Evolutionary conservation across 148 eudicot genomes (phyloP), one percentile per base, ranked within the genome.

Genomic region (Bassia scoparia): DNA sequence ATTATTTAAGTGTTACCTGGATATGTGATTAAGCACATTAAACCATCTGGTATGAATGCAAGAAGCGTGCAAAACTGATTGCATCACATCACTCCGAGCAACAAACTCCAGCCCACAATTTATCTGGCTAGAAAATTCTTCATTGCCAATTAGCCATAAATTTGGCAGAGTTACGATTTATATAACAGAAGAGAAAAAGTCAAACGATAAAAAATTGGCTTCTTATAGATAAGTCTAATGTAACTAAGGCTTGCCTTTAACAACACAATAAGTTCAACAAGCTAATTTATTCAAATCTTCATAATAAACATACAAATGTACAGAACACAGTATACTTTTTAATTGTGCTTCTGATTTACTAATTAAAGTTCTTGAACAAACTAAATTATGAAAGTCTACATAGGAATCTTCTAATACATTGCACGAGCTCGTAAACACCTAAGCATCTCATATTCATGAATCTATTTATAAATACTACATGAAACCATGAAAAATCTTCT

Each of bases 81-180:
- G 84, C 90, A 53, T 83, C 80, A 81, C 82, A 73, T 88, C 80
- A 94, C 75, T 64, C 98, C 98, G 55, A 94, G 83, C 81, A 94
- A 85, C 97, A 91, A 59, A 91, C 85, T 48, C 97, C 98, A 60
- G 89, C 91, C 98, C 96, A 88, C 74, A 93, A 82, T 80, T 91
- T 91, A 87, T 94, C 98, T 86, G 97, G 93, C 98, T 94, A 83
- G 71, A 86, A 76, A 70, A 31, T 46, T 59, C 14, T 27, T 58
- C 74, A 63, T n/a, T n/a, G 70, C 72, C 67, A 73, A 82, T 70
- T 61, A 30, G n/a, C 9, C 9, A 20, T 37, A 61, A 23, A 49
- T 60, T 52, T 6, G 56, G 20, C 7, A 3, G 56, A 2, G 24
- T n/a, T 69, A 21, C 37, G 67, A 30, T 63, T 35, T 16, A 54